Evolutionary conservation across 2,329 filamentous ascomycete genomes (phyloP), one percentile per base, ranked within the genome.

Genomic region (Lachnellula hyalina): DNA sequence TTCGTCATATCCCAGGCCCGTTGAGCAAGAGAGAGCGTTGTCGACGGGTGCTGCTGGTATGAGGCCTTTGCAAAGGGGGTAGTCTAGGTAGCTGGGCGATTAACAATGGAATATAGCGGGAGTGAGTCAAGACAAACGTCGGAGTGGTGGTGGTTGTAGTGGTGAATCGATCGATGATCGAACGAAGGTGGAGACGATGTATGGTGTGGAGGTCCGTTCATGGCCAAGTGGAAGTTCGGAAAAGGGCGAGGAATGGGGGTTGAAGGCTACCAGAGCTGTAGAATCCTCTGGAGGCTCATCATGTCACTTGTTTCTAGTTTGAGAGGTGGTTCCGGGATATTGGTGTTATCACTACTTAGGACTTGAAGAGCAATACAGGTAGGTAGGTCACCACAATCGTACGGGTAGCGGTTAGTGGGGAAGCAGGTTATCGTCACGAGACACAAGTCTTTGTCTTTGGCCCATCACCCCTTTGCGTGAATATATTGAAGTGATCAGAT

Each of bases 221-320:
- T 50, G 34, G 28, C 54, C 36, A 49, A 49, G 47, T 28, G 28
- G 19, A 4, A 21, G 41, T 25, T 32, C 41, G 41, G 41, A 19
- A 14, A 25, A 44, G 11, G 41, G 12, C 2, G 51, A 47, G 21
- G 23, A 21, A 25, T 47, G 21, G n/a, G 9, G 23, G 17, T 32
- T 9, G 21, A 61, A 62, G 58, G 62, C 61, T 64, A 65, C 53
- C 59, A 57, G 60, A 64, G 63, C 61, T 61, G 50, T n/a, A 58
- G 19, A 46, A 21, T 47, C 45, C 52, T 45, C 36, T 56, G 48
- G 28, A 52, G 56, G 49, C 55, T 47, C 64, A 67, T 65, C 47
- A 57, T 53, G 45, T 58, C 25, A 60, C 46, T 56, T 49, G 47
- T 49, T 46, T 51, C 54, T 47, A 42, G 25, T 35, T 47, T 19